Base-by-base conservation (phyloP, 306 rosid genomes). In the Sicyos baderoa region DNA sequence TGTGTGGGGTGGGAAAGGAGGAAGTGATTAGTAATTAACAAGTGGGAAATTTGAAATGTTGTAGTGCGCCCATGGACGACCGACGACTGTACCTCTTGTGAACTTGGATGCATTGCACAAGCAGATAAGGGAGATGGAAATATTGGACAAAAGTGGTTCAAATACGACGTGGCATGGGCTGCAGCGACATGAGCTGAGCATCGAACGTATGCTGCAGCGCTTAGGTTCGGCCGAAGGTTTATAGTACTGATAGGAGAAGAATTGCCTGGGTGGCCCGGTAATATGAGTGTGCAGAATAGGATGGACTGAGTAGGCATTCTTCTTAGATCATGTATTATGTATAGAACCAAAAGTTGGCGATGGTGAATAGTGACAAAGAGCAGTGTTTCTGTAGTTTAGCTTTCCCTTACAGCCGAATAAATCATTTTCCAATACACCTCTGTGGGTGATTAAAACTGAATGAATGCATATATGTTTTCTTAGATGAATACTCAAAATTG, bases 31-130 rank as follows among this genome's bases (percentile, higher is more conserved):
- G 21, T 25, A 64, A 60, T 19, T 19, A 77, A 74, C 75, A 19
- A 54, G 52, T 59, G 14, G 18, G 32, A 63, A 1, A 42, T 44
- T 52, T 64, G 44, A 52, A 63, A 70, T 14, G 51, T 45, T 75
- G 80, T 84, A 90, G 96, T 88, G 99, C 68, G 99, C 97, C 76
- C 99, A 93, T 82, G 97, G 99, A 66, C 81, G 96, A 73, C 97
- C 99, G 13, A 93, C 99, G 40, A 84, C 90, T 25, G 90, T 78
- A 72, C 96, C 99, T 44, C 82, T 93, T 3, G 96, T 93, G 21
- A 85, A 85, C 86, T 71, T 90, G 86, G 96, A 81, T 81, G 90
- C 85, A n/a, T 76, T 93, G 86, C 96, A 80, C 82, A 81, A 79
- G 82, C 91, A 93, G 75, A 74, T 90, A 52, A 81, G 82, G 72